These are phyloP conservation scores for Mimosa pudica DNA, from an alignment of 306 rosid species.

Conservation along the genomic window DNA sequence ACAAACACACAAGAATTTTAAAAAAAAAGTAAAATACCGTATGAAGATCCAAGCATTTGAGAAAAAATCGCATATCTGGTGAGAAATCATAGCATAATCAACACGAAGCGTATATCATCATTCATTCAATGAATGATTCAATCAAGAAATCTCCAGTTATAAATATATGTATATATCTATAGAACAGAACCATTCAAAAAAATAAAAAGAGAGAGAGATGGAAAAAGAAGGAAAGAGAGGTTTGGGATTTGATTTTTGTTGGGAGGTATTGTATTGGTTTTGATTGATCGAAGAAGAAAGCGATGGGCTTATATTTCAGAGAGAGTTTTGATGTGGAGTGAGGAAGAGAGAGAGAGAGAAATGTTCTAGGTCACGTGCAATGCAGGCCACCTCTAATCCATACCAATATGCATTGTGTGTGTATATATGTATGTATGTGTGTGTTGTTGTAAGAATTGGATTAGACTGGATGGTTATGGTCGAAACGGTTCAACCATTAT, in stretches of 20 bases:
- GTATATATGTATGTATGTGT: background rate
- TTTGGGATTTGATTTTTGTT: conserved; percentile 44
- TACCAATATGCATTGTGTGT: conserved; percentile 44
- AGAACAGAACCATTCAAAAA: background rate
- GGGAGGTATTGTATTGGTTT: conserved; percentile 41
- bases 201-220: conserved; percentile 4
- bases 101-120: conserved; percentile 29
- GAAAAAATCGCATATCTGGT: conserved; percentile 22
- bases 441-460: too few species aligned
- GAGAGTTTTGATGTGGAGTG: conserved; percentile 5
- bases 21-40: conserved; percentile 49
- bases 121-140: background rate
- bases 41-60: conserved; percentile 68
- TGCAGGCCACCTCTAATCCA: conserved; percentile 62
- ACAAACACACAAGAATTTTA: background rate
- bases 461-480: too few species aligned
- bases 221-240: conserved; percentile 13
- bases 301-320: conserved; percentile 45
- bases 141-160: background rate
- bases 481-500: too few species aligned
- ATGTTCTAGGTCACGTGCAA: conserved; percentile 79
- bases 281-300: conserved; percentile 55
- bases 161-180: background rate
- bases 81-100: conserved; percentile 40
- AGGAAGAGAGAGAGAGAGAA: conserved; percentile 38